Conservation (phyloP, 2,329 filamentous ascomycete species). For the Colletotrichum brevisporum region DNA sequence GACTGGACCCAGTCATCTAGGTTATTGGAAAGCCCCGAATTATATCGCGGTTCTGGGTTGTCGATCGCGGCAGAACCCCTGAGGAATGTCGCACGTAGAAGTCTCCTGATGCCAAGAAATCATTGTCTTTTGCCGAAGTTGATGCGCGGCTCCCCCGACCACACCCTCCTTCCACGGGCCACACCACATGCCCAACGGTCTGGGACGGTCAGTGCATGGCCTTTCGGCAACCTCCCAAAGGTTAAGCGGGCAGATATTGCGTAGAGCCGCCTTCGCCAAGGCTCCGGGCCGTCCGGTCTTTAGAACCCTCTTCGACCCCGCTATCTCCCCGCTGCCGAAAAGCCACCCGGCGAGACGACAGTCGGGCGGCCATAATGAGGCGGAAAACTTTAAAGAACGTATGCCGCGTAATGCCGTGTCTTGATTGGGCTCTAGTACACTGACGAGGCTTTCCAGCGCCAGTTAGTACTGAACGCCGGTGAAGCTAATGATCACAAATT, state of each 20-base stretch:
- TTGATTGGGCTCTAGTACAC: background rate
- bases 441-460: background rate
- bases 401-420: background rate
- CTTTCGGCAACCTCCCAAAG: background rate
- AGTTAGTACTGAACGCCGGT: background rate
- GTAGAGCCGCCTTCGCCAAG: background rate
- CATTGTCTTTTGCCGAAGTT: no score
- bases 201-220: background rate
- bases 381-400: background rate
- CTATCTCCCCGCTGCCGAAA: background rate
- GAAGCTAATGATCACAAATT: background rate
- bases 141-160: no score
- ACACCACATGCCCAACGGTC: background rate
- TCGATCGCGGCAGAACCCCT: no score
- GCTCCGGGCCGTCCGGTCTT: constrained; percentile 4
- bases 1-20: no score
- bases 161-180: background rate
- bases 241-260: background rate
- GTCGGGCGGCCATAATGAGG: background rate
- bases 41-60: no score
- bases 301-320: background rate
- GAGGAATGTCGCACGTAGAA: no score
- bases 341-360: no score
- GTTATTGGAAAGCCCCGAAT: no score
- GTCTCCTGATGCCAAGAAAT: background rate